Base-by-base conservation (phyloP, 495 filamentous ascomycete species). In the Neurospora hispaniola region DNA sequence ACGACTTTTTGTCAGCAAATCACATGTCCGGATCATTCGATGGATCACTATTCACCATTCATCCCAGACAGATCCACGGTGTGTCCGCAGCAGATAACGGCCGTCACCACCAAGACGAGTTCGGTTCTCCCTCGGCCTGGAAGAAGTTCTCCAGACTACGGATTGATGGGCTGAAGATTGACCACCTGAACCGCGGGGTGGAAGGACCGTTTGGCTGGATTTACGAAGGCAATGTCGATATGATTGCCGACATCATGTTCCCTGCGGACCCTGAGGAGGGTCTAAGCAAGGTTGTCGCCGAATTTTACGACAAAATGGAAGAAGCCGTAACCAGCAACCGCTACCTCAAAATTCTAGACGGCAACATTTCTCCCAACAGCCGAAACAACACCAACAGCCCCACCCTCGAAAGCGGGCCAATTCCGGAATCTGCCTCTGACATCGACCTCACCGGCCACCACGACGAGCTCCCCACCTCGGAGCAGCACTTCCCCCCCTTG, bases 141-240 rank as follows among this genome's bases (percentile, higher is more conserved):
- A 97, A 98, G 84, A 98, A 97, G 78, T 93, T 96, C 72, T 96
- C 89, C 77, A 87, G 96, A 69, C 86, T 97, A 40, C 89, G 96
- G 18, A 96, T 99, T 74, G 96, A 98, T 78, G 94, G 92, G 10
- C 86, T 99, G 6, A 96, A 92, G 77, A 97, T 99, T 71, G 95
- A 98, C 78, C 96, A 99, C 80, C 85, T 99, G 4, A 99, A 99
- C 78, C 91, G 94, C 42, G 95, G 96, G 41, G 91, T 97, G 6
- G 89, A 96, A 74, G 96, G 96, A 0, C 96, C 94, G 0, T 98
- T 99, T 79, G 94, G 93, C 0, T 99, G 96, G 96, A 99, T 99
- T 46, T 90, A 95, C 77, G 92, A 97, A 80, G 96, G 96, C 9
- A 94, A 92, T 70, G 96, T 99, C 46, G 96, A 99, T 79, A 97